These are phyloP conservation scores for Phyllosticta citrichinensis DNA, from an alignment of 2,329 filamentous ascomycete species.

Conservation along the genomic window DNA sequence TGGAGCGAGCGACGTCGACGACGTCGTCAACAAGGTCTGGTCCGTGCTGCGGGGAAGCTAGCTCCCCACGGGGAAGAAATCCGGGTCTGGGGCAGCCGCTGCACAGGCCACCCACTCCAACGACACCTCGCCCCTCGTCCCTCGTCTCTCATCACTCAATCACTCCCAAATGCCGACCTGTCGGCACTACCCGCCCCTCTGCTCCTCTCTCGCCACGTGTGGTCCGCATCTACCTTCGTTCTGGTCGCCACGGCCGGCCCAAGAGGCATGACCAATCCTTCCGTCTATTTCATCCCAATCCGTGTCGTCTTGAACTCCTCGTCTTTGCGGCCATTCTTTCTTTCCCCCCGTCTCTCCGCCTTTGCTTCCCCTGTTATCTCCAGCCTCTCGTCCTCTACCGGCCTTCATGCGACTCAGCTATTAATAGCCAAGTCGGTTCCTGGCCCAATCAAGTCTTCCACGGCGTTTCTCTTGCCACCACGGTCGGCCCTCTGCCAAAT, in stretches of 20 bases:
- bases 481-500: not conserved
- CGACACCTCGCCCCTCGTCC: no score
- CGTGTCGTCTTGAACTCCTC: not conserved
- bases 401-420: not conserved
- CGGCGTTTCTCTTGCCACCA: not conserved
- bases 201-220: not conserved
- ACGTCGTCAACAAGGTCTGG: not conserved
- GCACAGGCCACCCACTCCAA: not conserved
- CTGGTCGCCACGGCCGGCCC: not conserved
- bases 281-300: not conserved
- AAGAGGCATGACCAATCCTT: not conserved
- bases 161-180: not conserved
- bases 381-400: not conserved
- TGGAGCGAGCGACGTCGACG: not conserved
- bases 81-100: not conserved
- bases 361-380: not conserved
- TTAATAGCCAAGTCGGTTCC: not conserved
- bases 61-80: not conserved
- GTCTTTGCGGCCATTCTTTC: not conserved
- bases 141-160: not conserved
- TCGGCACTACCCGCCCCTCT: not conserved
- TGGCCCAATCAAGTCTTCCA: not conserved
- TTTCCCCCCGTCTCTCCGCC: not conserved
- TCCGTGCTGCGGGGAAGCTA: not conserved
- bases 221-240: not conserved